Evolutionary conservation across 768 basidiomycete genomes (phyloP).

Genomic region (Rickenella mellea): DNA sequence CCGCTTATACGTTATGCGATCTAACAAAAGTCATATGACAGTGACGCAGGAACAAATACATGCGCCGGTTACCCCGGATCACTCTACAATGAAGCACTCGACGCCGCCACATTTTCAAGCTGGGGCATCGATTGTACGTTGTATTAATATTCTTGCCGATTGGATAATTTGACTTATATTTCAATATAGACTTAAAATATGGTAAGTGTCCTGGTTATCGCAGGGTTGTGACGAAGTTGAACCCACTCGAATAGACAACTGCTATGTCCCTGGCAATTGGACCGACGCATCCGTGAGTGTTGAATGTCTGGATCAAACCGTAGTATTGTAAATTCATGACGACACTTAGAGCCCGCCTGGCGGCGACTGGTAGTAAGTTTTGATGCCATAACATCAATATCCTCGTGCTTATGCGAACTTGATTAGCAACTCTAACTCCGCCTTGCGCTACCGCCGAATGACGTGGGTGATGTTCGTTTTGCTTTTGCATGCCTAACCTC

Average conservation of each 20-base stretch:
- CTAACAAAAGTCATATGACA: constrained; percentile 12
- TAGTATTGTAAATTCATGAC: neutral
- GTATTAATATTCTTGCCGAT: too few species aligned
- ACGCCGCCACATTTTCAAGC: constrained; percentile 40
- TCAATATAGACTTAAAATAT: constrained; percentile 40
- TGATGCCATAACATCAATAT: constrained; percentile 3
- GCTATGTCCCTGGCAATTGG: constrained; percentile 43
- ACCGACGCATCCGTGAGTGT: constrained; percentile 28
- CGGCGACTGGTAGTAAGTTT: constrained; percentile 42
- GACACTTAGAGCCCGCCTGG: constrained; percentile 22
- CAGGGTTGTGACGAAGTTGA: neutral
- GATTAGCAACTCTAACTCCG: constrained; percentile 45
- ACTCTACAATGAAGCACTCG: constrained; percentile 35
- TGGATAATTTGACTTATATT: too few species aligned
- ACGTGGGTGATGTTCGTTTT: too few species aligned
- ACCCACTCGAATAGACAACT: constrained; percentile 30
- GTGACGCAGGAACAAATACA: constrained; percentile 43
- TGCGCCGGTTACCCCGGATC: constrained; percentile 50
- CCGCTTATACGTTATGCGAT: neutral
- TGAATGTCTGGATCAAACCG: neutral
- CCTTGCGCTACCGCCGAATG: constrained; percentile 47
- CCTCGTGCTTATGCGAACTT: neutral
- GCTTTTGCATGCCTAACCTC: too few species aligned
- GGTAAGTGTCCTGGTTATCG: constrained; percentile 20
- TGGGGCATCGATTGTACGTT: constrained; percentile 44